Conservation (phyloP, 2,329 filamentous ascomycete species). For the Colletotrichum ledebouriae region DNA sequence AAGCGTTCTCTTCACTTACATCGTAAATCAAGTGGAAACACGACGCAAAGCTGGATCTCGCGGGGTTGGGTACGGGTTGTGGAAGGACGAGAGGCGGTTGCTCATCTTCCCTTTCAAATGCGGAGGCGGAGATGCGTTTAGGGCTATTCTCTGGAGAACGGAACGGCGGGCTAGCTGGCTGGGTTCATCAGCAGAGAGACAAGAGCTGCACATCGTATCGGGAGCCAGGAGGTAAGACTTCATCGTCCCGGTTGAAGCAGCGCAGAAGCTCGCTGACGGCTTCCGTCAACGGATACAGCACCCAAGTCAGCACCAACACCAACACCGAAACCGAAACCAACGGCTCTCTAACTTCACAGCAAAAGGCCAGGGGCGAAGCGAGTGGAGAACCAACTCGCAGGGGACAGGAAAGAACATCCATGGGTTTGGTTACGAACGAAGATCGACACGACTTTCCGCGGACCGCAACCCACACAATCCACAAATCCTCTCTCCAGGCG, state of each 20-base stretch:
- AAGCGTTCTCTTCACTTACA: background rate
- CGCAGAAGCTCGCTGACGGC: constrained; percentile 2
- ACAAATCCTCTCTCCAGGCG: background rate
- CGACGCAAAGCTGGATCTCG: constrained; percentile 12
- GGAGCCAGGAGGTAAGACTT: constrained; percentile 3
- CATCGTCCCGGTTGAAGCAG: constrained; percentile 10
- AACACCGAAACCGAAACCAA: no score
- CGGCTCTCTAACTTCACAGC: background rate
- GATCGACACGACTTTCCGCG: constrained; percentile 10
- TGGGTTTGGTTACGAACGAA: constrained; percentile 15
- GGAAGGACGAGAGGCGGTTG: background rate
- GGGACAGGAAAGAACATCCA: background rate
- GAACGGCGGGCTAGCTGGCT: constrained; percentile 8
- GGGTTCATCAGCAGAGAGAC: constrained; percentile 5
- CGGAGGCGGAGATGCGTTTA: constrained; percentile 6
- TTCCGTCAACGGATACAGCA: background rate
- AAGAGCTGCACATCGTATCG: background rate
- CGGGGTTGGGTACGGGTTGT: constrained; percentile 19
- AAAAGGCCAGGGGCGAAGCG: background rate
- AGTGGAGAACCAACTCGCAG: background rate
- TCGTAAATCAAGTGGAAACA: background rate
- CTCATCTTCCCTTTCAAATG: background rate
- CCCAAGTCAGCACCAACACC: no score
- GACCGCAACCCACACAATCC: constrained; percentile 15
- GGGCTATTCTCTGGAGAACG: constrained; percentile 14